A percentile compares a stretch with the other conserved stretches of the same genome.
Conservation (phyloP, 163 green algal genomes). For the Coccomyxa subellipsoidea region DNA sequence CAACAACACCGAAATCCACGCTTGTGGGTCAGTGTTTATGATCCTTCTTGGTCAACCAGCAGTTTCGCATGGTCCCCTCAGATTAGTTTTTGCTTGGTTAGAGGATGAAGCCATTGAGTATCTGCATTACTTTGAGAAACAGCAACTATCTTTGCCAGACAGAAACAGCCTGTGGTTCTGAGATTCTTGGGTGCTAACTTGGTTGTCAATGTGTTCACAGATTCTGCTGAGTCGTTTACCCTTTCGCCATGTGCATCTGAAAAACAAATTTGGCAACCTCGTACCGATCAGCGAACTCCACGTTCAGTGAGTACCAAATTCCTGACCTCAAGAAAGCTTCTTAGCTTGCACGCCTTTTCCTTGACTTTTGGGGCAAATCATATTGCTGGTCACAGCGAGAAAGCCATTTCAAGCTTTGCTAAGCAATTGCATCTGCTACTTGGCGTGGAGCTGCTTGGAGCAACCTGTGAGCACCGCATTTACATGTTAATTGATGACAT, state of each 20-base stretch:
- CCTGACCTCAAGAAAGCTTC: not conserved
- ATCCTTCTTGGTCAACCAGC: no score
- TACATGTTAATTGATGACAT: not conserved
- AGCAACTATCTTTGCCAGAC: not conserved
- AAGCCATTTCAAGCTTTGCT: no score
- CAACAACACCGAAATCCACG: no score
- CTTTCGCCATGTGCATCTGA: conserved; percentile 53
- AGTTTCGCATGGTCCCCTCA: no score
- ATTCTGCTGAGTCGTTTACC: conserved; percentile 53
- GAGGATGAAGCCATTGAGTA: not conserved
- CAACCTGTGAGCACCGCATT: no score
- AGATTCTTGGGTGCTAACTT: not conserved
- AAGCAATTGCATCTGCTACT: no score
- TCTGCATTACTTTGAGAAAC: no score
- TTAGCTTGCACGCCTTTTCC: not conserved
- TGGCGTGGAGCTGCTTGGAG: no score
- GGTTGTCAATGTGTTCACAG: conserved; percentile 33
- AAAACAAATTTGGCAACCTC: conserved; percentile 65
- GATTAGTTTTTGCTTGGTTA: not conserved
- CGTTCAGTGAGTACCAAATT: conserved; percentile 49
- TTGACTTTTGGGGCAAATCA: no score
- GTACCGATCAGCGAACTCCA: conserved; percentile 54
- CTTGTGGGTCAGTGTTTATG: no score
- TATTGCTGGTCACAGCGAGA: no score
- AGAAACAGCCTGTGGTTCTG: not conserved